Evolutionary conservation across 306 rosid species (phyloP).

Genomic region (Trifolium pratense): DNA sequence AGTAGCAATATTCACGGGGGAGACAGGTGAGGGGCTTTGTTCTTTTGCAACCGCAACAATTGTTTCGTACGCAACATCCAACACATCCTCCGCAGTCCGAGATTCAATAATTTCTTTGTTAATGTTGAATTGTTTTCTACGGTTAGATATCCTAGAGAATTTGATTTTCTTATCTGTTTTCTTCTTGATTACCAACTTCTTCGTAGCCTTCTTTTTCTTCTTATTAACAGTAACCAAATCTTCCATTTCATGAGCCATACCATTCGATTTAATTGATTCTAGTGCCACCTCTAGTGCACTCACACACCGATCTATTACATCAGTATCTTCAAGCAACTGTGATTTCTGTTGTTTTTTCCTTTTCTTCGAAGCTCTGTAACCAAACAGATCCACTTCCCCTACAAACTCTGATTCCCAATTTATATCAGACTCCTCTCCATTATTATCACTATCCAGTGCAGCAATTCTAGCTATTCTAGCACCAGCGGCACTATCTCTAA

Average conservation of each 20-base stretch:
- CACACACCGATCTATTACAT: constrained; percentile 80
- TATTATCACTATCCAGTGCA: constrained; percentile 42
- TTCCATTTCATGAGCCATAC: constrained; percentile 59
- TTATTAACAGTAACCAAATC: constrained; percentile 58
- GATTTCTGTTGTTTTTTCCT: constrained; percentile 54
- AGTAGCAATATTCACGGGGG: constrained; percentile 90
- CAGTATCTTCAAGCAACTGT: constrained; percentile 59
- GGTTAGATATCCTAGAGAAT: constrained; percentile 83
- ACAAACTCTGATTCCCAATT: constrained; percentile 78
- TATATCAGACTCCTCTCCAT: constrained; percentile 32
- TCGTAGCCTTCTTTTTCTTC: constrained; percentile 63
- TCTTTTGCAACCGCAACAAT: constrained; percentile 91
- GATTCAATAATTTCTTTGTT: constrained; percentile 76
- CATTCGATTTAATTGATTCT: constrained; percentile 68
- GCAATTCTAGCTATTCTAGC: constrained; percentile 22
- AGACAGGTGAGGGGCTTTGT: constrained; percentile 86
- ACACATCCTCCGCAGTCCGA: constrained; percentile 79
- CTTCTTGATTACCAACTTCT: constrained; percentile 49
- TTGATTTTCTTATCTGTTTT: constrained; percentile 52
- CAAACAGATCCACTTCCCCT: constrained; percentile 71
- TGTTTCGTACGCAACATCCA: constrained; percentile 73
- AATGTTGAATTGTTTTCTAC: constrained; percentile 71
- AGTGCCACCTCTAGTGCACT: constrained; percentile 79
- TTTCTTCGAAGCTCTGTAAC: constrained; percentile 65
- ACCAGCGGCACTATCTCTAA: constrained; percentile 36